phyloP scores from a whole-genome alignment of 805 yeast species.

The Metschnikowia dekortorum region DNA sequence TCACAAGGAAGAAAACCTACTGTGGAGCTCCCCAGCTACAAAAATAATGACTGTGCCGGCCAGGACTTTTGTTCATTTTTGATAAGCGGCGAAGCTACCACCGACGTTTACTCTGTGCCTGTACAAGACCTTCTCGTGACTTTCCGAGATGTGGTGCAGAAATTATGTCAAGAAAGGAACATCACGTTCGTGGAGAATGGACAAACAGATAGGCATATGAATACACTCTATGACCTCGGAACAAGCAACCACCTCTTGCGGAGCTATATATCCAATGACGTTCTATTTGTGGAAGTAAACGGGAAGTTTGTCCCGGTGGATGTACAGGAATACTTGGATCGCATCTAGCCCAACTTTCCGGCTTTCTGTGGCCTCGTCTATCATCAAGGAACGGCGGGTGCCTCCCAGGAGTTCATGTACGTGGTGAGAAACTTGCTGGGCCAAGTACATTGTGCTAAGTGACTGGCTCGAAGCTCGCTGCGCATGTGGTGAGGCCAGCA shows the following conservation, averaged over 20 bases:
- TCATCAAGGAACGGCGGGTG: too few species aligned
- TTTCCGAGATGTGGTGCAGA: slow-evolving; percentile 62
- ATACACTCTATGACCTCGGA: slow-evolving; percentile 41
- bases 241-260: slow-evolving; percentile 25
- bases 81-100: background rate
- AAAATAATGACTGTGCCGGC: background rate
- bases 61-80: background rate
- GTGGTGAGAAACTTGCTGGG: too few species aligned
- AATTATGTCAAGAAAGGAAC: slow-evolving; percentile 50
- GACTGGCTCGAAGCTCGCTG: too few species aligned
- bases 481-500: too few species aligned
- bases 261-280: slow-evolving; percentile 60
- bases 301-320: slow-evolving; percentile 40
- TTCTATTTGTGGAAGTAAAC: slow-evolving; percentile 47
- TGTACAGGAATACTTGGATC: background rate
- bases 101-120: slow-evolving; percentile 36
- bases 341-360: background rate
- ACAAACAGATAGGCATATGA: slow-evolving; percentile 27
- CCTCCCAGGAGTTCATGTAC: too few species aligned
- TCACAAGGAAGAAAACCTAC: background rate
- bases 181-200: slow-evolving; percentile 38
- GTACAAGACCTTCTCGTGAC: slow-evolving; percentile 41
- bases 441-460: too few species aligned
- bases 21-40: slow-evolving; percentile 3
- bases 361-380: too few species aligned